These are phyloP conservation scores for Arachnomyces sp. DNA, from an alignment of 2,329 filamentous ascomycete genomes.

Conservation along the genomic window DNA sequence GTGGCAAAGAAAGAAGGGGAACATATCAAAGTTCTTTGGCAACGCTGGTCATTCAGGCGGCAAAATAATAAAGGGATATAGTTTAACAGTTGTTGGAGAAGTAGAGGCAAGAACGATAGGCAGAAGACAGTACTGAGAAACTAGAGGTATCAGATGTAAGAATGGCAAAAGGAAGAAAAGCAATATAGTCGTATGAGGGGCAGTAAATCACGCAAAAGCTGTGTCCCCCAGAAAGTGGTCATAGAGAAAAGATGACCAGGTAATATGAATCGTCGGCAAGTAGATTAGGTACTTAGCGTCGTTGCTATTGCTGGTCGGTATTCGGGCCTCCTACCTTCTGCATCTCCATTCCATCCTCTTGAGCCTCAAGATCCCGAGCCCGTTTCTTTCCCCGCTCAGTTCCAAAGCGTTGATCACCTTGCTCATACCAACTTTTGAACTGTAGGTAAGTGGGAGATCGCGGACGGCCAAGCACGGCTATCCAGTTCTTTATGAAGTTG, in stretches of 20 bases:
- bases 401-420: constrained; percentile 80
- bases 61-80: no score
- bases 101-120: constrained; percentile 9
- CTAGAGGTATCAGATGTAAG: constrained; percentile 10
- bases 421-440: constrained; percentile 69
- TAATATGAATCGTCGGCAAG: constrained; percentile 3
- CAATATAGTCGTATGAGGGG: constrained; percentile 9
- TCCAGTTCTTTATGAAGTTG: constrained; percentile 67
- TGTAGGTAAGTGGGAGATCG: constrained; percentile 80
- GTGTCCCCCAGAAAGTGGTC: not conserved
- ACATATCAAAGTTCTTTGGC: not conserved
- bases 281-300: constrained; percentile 4
- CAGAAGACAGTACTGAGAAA: constrained; percentile 8
- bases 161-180: constrained; percentile 15
- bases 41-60: no score
- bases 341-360: constrained; percentile 62
- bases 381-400: constrained; percentile 47
- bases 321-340: constrained; percentile 44
- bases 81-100: not conserved
- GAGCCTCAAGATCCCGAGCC: constrained; percentile 42
- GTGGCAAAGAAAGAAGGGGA: not conserved
- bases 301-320: not conserved
- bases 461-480: constrained; percentile 72
- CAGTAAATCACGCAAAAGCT: constrained; percentile 15
- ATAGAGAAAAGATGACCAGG: not conserved